Conservation (phyloP, 2,329 filamentous ascomycete species). For the Penicillium sclerotiorum region DNA sequence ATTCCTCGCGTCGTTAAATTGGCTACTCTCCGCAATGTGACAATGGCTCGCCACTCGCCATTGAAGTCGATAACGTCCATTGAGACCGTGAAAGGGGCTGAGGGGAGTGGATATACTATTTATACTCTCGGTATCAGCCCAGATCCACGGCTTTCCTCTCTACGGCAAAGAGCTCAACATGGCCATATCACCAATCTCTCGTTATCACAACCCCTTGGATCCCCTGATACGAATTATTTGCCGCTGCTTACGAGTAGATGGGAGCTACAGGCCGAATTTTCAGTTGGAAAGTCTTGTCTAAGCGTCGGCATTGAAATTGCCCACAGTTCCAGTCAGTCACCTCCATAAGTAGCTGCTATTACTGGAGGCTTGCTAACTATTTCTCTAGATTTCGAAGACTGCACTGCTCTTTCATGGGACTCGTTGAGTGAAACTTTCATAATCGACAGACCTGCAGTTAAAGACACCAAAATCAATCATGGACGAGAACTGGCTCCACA, state of each 20-base stretch:
- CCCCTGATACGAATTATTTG: slow-evolving; percentile 13
- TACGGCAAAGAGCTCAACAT: slow-evolving; percentile 30
- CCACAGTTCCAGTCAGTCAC: slow-evolving; percentile 24
- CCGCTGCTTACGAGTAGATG: neutral
- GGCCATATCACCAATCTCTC: neutral
- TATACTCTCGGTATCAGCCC: slow-evolving; percentile 48
- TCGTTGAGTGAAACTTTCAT: slow-evolving; percentile 44
- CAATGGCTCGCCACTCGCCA: slow-evolving; percentile 37
- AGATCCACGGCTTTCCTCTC: slow-evolving; percentile 26
- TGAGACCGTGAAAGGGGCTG: slow-evolving; percentile 28
- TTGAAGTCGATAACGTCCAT: slow-evolving; percentile 49
- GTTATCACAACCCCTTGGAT: slow-evolving; percentile 8
- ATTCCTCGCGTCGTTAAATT: slow-evolving; percentile 50
- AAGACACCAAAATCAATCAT: slow-evolving; percentile 40
- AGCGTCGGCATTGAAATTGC: slow-evolving; percentile 34
- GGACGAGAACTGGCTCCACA: slow-evolving; percentile 44
- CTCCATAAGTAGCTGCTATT: neutral
- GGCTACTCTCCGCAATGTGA: slow-evolving; percentile 42
- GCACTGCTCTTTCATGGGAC: slow-evolving; percentile 46
- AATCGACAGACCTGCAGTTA: slow-evolving; percentile 38
- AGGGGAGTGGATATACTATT: slow-evolving; percentile 38
- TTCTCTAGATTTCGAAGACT: slow-evolving; percentile 27
- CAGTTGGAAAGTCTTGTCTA: slow-evolving; percentile 26
- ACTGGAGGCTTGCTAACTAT: too few species aligned
- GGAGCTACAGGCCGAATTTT: slow-evolving; percentile 32